These are phyloP conservation scores for Rhodotorula sp. DNA, from an alignment of 1,284 basidiomycete genomes.

Conservation along the genomic window DNA sequence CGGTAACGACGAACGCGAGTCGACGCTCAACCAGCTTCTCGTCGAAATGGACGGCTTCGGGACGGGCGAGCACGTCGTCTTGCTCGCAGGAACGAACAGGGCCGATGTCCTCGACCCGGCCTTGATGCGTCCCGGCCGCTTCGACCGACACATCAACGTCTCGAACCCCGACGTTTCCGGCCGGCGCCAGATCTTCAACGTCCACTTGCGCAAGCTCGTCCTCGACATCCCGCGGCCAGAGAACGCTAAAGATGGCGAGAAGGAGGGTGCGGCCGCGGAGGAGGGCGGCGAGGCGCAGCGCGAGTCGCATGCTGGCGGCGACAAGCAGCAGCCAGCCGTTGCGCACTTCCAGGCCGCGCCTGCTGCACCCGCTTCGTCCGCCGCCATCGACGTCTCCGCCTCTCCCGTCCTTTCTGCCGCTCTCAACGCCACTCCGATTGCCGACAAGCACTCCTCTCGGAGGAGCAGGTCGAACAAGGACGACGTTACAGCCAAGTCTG, in stretches of 20 bases:
- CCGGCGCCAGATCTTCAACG: constrained; percentile 87
- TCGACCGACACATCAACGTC: constrained; percentile 94
- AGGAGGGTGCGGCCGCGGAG: constrained; percentile 2
- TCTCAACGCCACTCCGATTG: constrained; percentile 11
- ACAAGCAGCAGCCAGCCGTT: constrained; percentile 7
- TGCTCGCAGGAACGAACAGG: constrained; percentile 94
- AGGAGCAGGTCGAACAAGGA: background rate
- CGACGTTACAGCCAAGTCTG: background rate
- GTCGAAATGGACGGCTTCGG: constrained; percentile 99
- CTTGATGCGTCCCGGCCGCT: constrained; percentile 93
- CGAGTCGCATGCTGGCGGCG: constrained; percentile 5
- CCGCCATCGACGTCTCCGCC: constrained; percentile 1
- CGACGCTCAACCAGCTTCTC: constrained; percentile 93
- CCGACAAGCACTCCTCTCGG: constrained; percentile 17
- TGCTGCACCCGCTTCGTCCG: background rate
- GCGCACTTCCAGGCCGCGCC: constrained; percentile 13
- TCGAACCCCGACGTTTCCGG: constrained; percentile 93
- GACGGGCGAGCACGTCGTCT: constrained; percentile 91
- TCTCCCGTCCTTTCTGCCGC: constrained; percentile 25
- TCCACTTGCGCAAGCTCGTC: constrained; percentile 82
- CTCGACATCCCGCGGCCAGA: constrained; percentile 36
- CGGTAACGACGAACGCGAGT: constrained; percentile 97
- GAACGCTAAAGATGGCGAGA: background rate
- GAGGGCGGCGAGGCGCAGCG: constrained; percentile 5
- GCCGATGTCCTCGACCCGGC: constrained; percentile 94